Percentiles rank a stretch among this genome's conserved stretches.
Evolutionary conservation across 176 grass and related monocot species (phyloP).

Genomic region (Avena insularis): DNA sequence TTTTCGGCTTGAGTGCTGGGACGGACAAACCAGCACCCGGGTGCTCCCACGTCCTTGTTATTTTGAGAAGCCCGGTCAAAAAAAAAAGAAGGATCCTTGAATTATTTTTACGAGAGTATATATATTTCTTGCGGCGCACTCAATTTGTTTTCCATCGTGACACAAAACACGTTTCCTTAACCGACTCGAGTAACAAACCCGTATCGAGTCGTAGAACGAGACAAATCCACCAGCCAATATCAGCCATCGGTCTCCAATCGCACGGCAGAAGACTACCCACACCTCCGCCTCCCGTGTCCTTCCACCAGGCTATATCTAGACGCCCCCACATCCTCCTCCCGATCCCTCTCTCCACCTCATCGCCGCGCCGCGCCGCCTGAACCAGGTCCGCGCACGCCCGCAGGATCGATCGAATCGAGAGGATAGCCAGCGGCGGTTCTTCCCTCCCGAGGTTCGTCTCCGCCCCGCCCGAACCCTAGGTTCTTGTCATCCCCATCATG

Average conservation of each 20-base stretch:
- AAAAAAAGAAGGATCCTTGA: too few species aligned
- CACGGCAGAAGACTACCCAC: background rate
- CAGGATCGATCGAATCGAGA: background rate
- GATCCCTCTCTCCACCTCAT: background rate
- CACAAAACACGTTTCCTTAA: background rate
- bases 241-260: background rate
- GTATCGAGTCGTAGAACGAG: background rate
- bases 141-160: background rate
- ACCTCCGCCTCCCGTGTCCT: background rate
- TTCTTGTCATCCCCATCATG: background rate
- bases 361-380: background rate
- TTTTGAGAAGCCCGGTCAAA: too few species aligned
- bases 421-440: background rate
- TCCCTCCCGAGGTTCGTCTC: conserved; percentile 24
- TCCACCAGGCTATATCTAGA: background rate
- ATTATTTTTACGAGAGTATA: too few species aligned
- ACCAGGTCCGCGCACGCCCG: background rate
- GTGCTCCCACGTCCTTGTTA: too few species aligned
- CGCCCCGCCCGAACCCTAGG: background rate
- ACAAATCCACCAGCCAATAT: background rate
- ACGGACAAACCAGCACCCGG: too few species aligned
- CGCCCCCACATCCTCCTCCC: background rate
- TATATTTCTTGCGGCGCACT: background rate
- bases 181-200: background rate
- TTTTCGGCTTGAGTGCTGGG: too few species aligned